Evolutionary conservation across 164 flowering plant species (phyloP).

Genomic region (Houttuynia cordata): DNA sequence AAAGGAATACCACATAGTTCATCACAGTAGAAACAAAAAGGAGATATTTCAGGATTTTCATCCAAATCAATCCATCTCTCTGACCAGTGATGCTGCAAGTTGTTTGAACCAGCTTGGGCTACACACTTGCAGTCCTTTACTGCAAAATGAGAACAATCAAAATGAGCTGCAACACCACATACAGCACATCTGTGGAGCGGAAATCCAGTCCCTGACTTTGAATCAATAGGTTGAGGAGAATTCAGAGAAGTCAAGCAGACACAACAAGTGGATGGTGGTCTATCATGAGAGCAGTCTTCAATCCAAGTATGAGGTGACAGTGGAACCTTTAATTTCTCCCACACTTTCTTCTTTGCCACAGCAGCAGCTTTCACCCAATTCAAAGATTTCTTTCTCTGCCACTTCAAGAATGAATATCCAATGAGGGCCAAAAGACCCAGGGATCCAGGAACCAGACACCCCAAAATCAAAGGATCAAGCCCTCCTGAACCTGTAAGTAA

Average conservation of each 20-base stretch:
- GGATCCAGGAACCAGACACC: conserved; percentile 42
- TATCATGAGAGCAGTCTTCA: conserved; percentile 37
- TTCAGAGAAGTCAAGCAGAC: conserved; percentile 45
- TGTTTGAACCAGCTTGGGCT: conserved; percentile 40
- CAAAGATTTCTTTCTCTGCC: conserved; percentile 44
- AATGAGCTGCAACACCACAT: conserved; percentile 74
- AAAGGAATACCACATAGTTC: conserved; percentile 74
- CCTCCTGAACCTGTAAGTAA: conserved; percentile 19
- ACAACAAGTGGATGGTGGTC: conserved; percentile 52
- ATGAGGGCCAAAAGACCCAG: conserved; percentile 40
- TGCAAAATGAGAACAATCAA: conserved; percentile 43
- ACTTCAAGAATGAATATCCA: conserved; percentile 33
- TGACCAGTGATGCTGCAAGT: conserved; percentile 73
- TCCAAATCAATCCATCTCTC: conserved; percentile 54
- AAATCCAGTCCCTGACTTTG: conserved; percentile 21
- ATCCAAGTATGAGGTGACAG: conserved; percentile 58
- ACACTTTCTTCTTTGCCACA: conserved; percentile 49
- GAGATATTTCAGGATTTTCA: conserved; percentile 51
- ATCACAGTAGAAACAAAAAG: conserved; percentile 68
- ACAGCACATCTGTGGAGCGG: conserved; percentile 55
- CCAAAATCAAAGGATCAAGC: conserved; percentile 22
- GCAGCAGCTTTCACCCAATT: conserved; percentile 76
- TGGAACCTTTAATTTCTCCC: conserved; percentile 53
- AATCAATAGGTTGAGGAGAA: conserved; percentile 21
- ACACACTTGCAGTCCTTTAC: conserved; percentile 68